A percentile compares a stretch with the other conserved stretches of the same genome.
phyloP scores from a whole-genome alignment of 192 early-diverging fungal species.

The Entrophospora sp. region DNA sequence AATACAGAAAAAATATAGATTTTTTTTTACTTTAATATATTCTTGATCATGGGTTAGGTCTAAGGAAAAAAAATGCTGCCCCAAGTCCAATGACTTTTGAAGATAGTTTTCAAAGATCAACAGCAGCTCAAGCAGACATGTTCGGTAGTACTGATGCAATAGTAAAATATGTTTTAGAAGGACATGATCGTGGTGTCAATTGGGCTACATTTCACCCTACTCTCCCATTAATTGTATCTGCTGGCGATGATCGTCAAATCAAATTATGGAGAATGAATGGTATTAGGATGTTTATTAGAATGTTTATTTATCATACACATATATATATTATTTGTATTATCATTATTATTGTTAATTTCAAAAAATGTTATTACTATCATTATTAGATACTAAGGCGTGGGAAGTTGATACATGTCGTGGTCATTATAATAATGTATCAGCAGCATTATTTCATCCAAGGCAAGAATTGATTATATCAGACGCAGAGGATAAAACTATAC shows the following conservation, averaged over 20 bases:
- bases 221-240: conserved; percentile 91
- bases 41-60: too few species aligned
- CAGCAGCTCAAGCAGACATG: conserved; percentile 76
- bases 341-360: too few species aligned
- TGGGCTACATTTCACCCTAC: conserved; percentile 98
- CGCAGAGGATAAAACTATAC: conserved; percentile 95
- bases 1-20: too few species aligned
- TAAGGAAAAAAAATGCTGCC: conserved; percentile 76
- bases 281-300: conserved; percentile 22
- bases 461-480: conserved; percentile 91
- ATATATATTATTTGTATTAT: too few species aligned
- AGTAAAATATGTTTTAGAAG: conserved; percentile 97
- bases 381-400: conserved; percentile 95
- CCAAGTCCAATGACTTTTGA: conserved; percentile 47
- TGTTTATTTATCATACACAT: too few species aligned
- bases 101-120: conserved; percentile 35
- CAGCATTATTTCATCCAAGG: conserved; percentile 91
- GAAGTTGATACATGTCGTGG: conserved; percentile 99
- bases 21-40: too few species aligned
- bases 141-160: conserved; percentile 95
- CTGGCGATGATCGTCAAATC: conserved; percentile 94
- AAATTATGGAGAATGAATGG: conserved; percentile 99
- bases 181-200: conserved; percentile 95
- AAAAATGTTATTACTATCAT: too few species aligned
- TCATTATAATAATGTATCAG: conserved; percentile 96